Evolutionary conservation across 345 rosid genomes (phyloP).

Genomic region (Gossypium anomalum): DNA sequence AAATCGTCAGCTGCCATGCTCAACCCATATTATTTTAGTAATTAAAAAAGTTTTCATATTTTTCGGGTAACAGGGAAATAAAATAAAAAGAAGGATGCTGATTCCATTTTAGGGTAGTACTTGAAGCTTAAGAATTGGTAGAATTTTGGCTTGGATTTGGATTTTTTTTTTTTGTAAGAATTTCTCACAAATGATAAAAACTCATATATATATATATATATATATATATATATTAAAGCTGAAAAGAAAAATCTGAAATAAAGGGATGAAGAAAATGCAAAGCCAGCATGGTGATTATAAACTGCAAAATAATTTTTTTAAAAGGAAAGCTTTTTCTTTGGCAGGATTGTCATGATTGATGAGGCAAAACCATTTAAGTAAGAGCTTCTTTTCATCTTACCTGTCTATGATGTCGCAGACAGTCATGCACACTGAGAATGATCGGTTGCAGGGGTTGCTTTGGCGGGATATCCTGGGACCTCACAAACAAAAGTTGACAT

Average conservation of each 20-base stretch:
- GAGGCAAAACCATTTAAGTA: slow-evolving; percentile 34
- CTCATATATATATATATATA: too few relatives aligned
- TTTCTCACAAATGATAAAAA: not conserved
- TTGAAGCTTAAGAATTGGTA: not conserved
- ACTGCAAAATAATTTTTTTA: not conserved
- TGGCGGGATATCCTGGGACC: not conserved
- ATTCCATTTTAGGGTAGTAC: not conserved
- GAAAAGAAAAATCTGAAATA: slow-evolving; percentile 13
- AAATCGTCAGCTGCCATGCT: too few relatives aligned
- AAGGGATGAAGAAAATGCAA: not conserved
- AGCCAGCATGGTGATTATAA: slow-evolving; percentile 5
- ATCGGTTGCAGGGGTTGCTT: slow-evolving; percentile 12
- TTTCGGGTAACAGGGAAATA: not conserved
- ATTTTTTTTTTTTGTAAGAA: not conserved
- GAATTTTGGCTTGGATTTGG: not conserved
- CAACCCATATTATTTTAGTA: too few relatives aligned
- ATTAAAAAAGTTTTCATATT: too few relatives aligned
- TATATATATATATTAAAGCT: too few relatives aligned
- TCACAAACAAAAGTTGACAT: not conserved
- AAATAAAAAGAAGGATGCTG: not conserved
- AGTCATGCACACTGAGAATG: slow-evolving; percentile 15
- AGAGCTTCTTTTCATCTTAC: slow-evolving; percentile 19
- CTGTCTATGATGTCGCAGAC: slow-evolving; percentile 25
- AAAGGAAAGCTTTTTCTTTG: not conserved
- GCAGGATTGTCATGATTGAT: not conserved